phyloP scores from a whole-genome alignment of 1,284 basidiomycete genomes.

The Irpex sp. region DNA sequence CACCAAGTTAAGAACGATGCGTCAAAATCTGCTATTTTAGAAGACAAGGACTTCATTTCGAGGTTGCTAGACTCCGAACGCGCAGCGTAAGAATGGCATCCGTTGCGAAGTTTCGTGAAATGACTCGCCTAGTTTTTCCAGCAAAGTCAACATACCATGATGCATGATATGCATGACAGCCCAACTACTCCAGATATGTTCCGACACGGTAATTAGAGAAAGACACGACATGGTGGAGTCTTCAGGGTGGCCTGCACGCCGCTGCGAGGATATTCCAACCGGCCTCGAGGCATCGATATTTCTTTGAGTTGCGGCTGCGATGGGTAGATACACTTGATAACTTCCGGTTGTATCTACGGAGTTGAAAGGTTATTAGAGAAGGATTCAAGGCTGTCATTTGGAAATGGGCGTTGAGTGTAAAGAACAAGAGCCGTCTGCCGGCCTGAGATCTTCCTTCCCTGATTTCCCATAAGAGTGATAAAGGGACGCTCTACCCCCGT shows the following conservation, averaged over 20 bases:
- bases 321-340: neutral
- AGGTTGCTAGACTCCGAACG: neutral
- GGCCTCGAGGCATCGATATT: neutral
- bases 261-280: neutral
- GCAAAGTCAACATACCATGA: neutral
- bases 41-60: neutral
- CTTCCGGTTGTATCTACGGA: neutral
- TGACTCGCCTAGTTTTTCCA: neutral
- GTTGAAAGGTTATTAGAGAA: neutral
- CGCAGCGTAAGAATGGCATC: neutral
- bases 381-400: neutral
- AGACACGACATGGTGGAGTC: neutral
- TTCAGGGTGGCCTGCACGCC: neutral
- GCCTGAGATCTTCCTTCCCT: neutral
- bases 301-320: neutral
- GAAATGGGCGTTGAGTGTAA: constrained; percentile 6
- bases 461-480: constrained; percentile 30
- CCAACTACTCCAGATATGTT: neutral
- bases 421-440: constrained; percentile 11
- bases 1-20: neutral
- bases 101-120: neutral
- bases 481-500: constrained; percentile 26
- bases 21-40: neutral
- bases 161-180: neutral
- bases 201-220: neutral